Percentiles rank a stretch among this genome's conserved stretches.
These are phyloP conservation scores for Entamoeba dispar DNA, from an alignment of 208 protist genomes.

Conservation along the genomic window DNA sequence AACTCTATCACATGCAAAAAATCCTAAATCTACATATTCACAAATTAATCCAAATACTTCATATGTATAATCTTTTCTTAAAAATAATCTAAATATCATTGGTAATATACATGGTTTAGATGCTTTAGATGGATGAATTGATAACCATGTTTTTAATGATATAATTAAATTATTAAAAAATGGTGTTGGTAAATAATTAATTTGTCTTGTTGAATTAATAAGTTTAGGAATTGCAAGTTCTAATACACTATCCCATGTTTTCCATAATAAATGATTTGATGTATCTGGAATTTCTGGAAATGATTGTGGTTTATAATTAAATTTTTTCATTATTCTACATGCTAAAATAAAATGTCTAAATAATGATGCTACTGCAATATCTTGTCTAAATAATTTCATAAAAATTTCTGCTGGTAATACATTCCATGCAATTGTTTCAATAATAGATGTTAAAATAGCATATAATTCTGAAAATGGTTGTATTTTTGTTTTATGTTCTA, in stretches of 20 bases:
- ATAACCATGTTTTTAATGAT: not conserved
- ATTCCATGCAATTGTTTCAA: constrained; percentile 90
- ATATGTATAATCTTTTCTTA: not conserved
- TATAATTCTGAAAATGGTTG: constrained; percentile 79
- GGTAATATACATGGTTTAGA: not conserved
- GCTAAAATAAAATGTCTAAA: not conserved
- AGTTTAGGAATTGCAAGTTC: not conserved
- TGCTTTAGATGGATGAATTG: not conserved
- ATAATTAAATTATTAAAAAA: not conserved
- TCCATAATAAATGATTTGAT: not conserved
- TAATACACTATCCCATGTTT: not conserved
- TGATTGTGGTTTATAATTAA: not conserved
- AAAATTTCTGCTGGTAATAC: constrained; percentile 34
- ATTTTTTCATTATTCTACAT: not conserved
- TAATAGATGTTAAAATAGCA: constrained; percentile 91
- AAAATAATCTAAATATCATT: not conserved
- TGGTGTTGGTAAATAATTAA: not conserved
- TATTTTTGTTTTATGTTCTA: constrained; percentile 47
- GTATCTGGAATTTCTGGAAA: not conserved
- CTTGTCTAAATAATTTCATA: not conserved
- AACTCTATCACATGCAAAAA: not conserved
- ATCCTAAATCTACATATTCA: not conserved
- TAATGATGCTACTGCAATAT: not conserved
- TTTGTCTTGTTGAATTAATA: no score
- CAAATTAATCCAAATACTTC: not conserved